Evolutionary conservation across 768 basidiomycete species (phyloP).

Genomic region (Kondoa subrosea): DNA sequence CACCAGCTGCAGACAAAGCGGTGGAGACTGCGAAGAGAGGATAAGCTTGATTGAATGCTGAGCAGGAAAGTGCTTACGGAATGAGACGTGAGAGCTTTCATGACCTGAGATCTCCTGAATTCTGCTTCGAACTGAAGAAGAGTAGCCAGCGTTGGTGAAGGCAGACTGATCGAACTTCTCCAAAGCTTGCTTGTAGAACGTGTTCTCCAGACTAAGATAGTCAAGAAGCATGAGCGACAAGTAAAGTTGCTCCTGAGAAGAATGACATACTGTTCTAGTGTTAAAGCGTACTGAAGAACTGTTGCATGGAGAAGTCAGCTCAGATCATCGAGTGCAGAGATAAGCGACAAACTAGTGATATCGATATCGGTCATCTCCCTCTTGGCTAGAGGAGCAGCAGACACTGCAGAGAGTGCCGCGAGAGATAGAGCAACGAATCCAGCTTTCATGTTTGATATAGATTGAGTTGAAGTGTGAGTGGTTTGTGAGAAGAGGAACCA

Average conservation of each 20-base stretch:
- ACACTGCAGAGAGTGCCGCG: background rate
- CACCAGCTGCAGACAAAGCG: background rate
- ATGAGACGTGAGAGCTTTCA: constrained; percentile 42
- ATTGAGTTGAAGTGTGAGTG: background rate
- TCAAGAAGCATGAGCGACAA: background rate
- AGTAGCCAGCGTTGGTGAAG: constrained; percentile 33
- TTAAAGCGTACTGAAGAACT: constrained; percentile 3
- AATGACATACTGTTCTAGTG: background rate
- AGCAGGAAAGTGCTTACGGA: constrained; percentile 37
- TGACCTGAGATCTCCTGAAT: constrained; percentile 43
- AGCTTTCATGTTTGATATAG: constrained; percentile 8
- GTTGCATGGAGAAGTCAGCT: too few species aligned
- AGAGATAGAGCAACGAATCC: background rate
- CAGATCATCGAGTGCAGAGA: too few species aligned
- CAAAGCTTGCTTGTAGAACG: constrained; percentile 31
- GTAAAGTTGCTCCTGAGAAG: background rate
- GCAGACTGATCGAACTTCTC: constrained; percentile 39
- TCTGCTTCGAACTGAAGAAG: constrained; percentile 38
- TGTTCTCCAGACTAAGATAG: constrained; percentile 28
- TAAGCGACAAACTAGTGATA: too few species aligned
- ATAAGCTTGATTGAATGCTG: constrained; percentile 39
- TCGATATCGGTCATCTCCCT: background rate
- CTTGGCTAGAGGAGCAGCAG: background rate
- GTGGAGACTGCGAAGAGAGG: background rate
- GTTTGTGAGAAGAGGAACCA: background rate